A percentile compares a stretch with the other conserved stretches of the same genome.
Conservation (phyloP, 2,329 filamentous ascomycete species). For the Aspergillus uvarum region DNA sequence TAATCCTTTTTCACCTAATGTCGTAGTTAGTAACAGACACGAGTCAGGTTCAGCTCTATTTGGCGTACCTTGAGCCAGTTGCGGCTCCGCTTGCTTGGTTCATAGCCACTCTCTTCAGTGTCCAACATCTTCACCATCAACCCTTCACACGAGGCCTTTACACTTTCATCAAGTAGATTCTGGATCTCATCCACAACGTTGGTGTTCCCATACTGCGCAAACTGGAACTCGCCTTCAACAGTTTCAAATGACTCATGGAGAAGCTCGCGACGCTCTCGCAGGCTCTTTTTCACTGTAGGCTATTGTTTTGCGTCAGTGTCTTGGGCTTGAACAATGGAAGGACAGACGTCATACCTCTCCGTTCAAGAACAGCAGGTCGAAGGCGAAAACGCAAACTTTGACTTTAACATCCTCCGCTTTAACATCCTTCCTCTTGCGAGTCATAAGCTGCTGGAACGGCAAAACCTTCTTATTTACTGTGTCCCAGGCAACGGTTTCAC, state of each 20-base stretch:
- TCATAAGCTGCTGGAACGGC: constrained; percentile 98
- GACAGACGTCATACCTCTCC: constrained; percentile 59
- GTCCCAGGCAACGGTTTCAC: constrained; percentile 97
- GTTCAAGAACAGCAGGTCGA: constrained; percentile 91
- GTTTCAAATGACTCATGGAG: constrained; percentile 71
- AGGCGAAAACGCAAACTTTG: constrained; percentile 95
- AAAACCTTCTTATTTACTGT: constrained; percentile 90
- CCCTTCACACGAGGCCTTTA: constrained; percentile 94
- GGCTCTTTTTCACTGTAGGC: constrained; percentile 78
- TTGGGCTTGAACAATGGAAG: neutral
- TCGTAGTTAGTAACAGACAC: constrained; percentile 3
- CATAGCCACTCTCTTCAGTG: constrained; percentile 86
- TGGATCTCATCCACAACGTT: constrained; percentile 93
- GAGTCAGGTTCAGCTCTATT: neutral
- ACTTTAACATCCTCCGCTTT: constrained; percentile 93
- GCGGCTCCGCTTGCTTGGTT: constrained; percentile 90
- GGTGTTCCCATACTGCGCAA: constrained; percentile 82
- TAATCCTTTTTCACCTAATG: constrained; percentile 93
- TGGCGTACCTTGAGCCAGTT: constrained; percentile 89
- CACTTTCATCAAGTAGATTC: constrained; percentile 84
- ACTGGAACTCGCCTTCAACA: constrained; percentile 85
- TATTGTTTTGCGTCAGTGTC: constrained; percentile 24
- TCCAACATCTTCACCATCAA: constrained; percentile 99
- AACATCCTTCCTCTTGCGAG: constrained; percentile 94
- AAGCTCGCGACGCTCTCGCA: constrained; percentile 78